Evolutionary conservation across 2,329 filamentous ascomycete genomes (phyloP), one percentile per base, ranked within the genome.

Genomic region (Nigrograna mackinnonii): DNA sequence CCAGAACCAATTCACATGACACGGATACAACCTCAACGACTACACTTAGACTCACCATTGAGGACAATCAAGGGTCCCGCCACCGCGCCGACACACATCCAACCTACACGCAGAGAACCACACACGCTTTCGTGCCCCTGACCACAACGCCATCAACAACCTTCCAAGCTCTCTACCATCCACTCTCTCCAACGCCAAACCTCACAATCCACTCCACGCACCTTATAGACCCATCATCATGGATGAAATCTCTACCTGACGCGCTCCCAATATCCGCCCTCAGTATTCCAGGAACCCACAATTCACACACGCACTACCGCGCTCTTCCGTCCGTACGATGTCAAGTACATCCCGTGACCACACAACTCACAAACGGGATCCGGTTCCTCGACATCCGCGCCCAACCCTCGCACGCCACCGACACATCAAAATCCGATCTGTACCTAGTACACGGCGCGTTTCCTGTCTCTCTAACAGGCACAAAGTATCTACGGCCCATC

Each of bases 361-460:
- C 86, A 39, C 94, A 99, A 70, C 82, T 99, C 20, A 77, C 84
- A 43, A 92, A 96, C 64, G 94, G 94, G 20, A 87, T 97, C 34
- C 89, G 94, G 38, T 97, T 96, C 76, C 84, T 99, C 54, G 94
- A 99, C 66, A 82, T 99, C 49, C 85, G 94, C 38, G 87, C 96
- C 1, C 85, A 87, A 56, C 83, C 83, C 2, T 74, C 78, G 21
- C 74, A 74, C 39, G 77, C 82, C 1, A 73, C 79, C 2, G 76
- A 86, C 39, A 64, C 71, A 0, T 75, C 77, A 48, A 80, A 82
- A 51, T 12, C 11, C 24, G 79, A 82, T 30, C 79, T 97, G 13
- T 75, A 85, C 40, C 87, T 99, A 21, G 92, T 97, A 4, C 94
- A 99, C 73, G 85, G 86, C 60, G 89, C 83, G 18, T 97, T 97